Conservation (phyloP, 83 land plant genomes). For the Thuja plicata region DNA sequence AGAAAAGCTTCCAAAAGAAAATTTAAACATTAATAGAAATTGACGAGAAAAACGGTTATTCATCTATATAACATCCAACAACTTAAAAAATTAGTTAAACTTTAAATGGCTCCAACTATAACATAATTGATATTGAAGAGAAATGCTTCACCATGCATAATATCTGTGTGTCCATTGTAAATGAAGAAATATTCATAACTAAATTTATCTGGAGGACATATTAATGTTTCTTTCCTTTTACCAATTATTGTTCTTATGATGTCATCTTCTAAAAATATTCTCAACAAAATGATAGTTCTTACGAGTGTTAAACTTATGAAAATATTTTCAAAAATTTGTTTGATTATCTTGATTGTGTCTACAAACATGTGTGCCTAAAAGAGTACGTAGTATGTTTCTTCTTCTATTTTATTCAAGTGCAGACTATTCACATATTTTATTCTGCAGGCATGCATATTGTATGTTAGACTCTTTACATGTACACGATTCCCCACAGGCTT, state of each 20-base stretch:
- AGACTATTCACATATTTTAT: not conserved
- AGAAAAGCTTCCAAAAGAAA: too few species aligned
- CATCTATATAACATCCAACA: too few species aligned
- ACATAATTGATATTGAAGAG: not conserved
- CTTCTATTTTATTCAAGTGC: not conserved
- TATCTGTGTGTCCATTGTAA: too few species aligned
- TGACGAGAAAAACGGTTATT: too few species aligned
- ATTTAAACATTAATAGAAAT: too few species aligned
- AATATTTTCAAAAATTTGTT: too few species aligned
- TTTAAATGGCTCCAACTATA: not conserved
- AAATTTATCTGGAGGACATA: not conserved
- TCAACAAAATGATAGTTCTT: not conserved
- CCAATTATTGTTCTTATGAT: too few species aligned
- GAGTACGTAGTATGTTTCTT: not conserved
- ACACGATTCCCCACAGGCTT: not conserved
- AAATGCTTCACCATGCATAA: not conserved
- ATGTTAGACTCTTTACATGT: not conserved
- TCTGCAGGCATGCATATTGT: not conserved
- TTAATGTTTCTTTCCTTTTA: too few species aligned
- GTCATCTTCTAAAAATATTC: too few species aligned
- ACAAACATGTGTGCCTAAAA: not conserved
- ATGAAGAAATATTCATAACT: not conserved
- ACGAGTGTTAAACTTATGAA: not conserved
- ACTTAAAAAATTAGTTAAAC: too few species aligned
- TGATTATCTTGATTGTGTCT: not conserved